These are phyloP conservation scores for Phytopythium vexans DNA, from an alignment of 352 stramenopile genomes.

Conservation along the genomic window DNA sequence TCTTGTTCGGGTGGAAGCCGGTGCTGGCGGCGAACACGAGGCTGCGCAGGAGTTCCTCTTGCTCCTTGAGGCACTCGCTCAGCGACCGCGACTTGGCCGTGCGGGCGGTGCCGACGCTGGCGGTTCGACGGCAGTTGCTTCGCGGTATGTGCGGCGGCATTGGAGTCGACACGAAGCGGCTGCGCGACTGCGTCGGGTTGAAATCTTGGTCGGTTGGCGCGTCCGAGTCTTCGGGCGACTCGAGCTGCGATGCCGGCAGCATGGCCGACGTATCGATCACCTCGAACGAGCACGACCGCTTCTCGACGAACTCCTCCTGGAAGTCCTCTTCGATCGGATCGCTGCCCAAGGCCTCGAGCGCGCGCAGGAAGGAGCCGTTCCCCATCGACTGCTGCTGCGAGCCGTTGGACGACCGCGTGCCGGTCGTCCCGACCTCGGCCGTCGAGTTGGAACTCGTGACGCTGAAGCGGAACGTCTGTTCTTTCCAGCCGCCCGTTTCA, in stretches of 20 bases:
- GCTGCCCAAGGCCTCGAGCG: constrained; percentile 16
- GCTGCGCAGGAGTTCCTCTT: constrained; percentile 30
- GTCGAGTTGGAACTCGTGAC: constrained; percentile 27
- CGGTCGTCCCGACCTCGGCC: constrained; percentile 2
- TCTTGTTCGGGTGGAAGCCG: constrained; percentile 13
- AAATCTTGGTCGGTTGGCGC: constrained; percentile 9
- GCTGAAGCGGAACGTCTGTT: constrained; percentile 30
- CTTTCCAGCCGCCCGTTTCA: constrained; percentile 37
- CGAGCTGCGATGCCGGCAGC: constrained; percentile 19
- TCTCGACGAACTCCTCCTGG: constrained; percentile 16
- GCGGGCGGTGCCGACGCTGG: constrained; percentile 21
- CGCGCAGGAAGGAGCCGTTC: constrained; percentile 24
- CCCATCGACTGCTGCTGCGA: constrained; percentile 16
- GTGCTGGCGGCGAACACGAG: constrained; percentile 31
- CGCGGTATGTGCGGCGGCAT: constrained; percentile 10
- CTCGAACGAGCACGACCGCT: constrained; percentile 37
- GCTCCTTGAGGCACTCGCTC: constrained; percentile 35
- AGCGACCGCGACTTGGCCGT: constrained; percentile 18
- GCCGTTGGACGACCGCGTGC: constrained; percentile 21
- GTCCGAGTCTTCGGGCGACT: constrained; percentile 14
- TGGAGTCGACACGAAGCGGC: constrained; percentile 28
- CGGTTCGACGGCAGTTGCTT: constrained; percentile 16
- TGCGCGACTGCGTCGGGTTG: constrained; percentile 5
- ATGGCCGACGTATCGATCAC: constrained; percentile 41
- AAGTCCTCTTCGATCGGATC: constrained; percentile 10